Evolutionary conservation across 768 basidiomycete genomes (phyloP), one percentile per base, ranked within the genome.

Genomic region (Mycena maculata): DNA sequence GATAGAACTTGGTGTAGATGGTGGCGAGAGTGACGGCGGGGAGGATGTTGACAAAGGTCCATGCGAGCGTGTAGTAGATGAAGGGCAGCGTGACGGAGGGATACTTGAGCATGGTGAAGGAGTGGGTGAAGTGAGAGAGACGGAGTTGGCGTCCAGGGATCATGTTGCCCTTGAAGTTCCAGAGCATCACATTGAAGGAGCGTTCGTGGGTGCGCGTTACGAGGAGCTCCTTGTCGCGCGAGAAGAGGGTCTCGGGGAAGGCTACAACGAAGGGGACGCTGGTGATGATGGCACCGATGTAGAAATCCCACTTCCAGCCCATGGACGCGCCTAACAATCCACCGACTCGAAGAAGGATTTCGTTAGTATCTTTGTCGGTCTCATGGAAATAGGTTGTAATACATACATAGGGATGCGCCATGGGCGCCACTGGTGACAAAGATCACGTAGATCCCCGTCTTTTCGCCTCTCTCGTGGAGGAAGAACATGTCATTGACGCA

Each of bases 401-500:
- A 15, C 63, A 58, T 39, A 68, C 68, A 38, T 5, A 69, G 55
- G 18, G 60, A 61, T 7, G 62, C 60, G 25, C 63, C 49, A 33
- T 71, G 69, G n/a, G 66, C 60, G 42, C 66, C 67, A 18, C 64
- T 68, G 7, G 69, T 68, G 25, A 71, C 67, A 15, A 71, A 63
- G 18, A 68, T 59, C 25, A 60, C 59, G 30, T 68, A 71, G 18
- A 71, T 42, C 8, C 70, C 70, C 0, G 67, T 71, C 59, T 71
- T 71, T 41, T 68, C 70, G 20, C 70, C 70, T 15, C 70, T 44
- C 28, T 71, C 68, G 33, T 71, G 70, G 41, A 69, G 67, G 15
- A 69, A 69, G 41, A 71, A 71, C 47, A 71, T 60, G 47, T 71
- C 70, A 30, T 55, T 68, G 50, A 71, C 63, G 54, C 55, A 61